Evolutionary conservation across 306 rosid genomes (phyloP), one percentile per base, ranked within the genome.

Genomic region (Crataegus laevigata): DNA sequence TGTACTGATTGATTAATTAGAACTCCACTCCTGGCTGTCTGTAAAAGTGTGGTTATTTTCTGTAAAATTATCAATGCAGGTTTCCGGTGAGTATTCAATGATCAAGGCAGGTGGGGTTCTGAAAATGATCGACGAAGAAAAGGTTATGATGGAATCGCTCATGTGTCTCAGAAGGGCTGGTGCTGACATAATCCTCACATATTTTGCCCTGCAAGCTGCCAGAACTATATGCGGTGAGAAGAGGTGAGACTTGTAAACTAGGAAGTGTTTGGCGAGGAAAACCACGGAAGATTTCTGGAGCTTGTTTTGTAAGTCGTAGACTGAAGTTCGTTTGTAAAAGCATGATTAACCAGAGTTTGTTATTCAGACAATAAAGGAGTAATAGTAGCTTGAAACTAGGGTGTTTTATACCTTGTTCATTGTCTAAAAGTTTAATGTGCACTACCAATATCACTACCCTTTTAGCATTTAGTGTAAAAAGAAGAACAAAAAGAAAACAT

Each of bases 11-110:
- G 62, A n/a, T 57, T 22, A 22, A 22, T 28, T 57, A 22, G 62
- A 57, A 57, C 62, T 57, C 62, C 62, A n/a, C 10, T 22, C 62
- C 62, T 22, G 61, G 15, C 65, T 59, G 34, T 60, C 65, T 60
- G 65, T 26, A 9, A 13, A 30, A 40, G 22, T 34, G 57, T 3
- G 6, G 15, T 76, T 57, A 3, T 73, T 38, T 66, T 28, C 30
- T 80, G 55, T 22, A 51, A 62, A 17, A 57, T 73, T 18, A 30
- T 69, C 63, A 28, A 52, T 68, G 26, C 47, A 96, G 99, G 99
- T 96, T 66, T 96, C 99, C 28, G 99, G 99, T n/a, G 98, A 92
- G 78, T 96, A 92, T 70, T 89, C 99, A 3, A 96, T 92, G 97
- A 92, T 92, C 75, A 92, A 96, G 82, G 99, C 97, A 11, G 97